Conservation (phyloP, 768 basidiomycete species). For the Tulasnella sp. region DNA sequence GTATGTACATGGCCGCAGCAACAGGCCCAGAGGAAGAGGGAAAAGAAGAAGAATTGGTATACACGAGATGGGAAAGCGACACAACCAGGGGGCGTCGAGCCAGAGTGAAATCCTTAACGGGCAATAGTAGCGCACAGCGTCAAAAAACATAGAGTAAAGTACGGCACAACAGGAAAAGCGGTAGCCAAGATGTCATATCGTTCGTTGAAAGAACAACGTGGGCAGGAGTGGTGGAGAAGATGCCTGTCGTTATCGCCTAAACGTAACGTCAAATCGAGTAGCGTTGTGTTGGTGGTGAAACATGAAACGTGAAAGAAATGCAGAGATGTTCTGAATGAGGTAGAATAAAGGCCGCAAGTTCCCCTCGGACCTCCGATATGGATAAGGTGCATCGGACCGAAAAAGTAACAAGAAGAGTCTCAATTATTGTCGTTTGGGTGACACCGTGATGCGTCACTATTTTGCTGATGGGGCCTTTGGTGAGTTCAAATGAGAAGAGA, state of each 20-base stretch:
- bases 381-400: not conserved
- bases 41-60: not conserved
- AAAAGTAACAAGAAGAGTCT: not conserved
- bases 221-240: not conserved
- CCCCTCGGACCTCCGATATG: not conserved
- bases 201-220: not conserved
- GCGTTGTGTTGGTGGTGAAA: not conserved
- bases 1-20: not conserved
- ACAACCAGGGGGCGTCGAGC: not conserved
- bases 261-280: not conserved
- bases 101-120: not conserved
- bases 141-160: constrained; percentile 1
- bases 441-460: not conserved
- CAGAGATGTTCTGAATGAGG: not conserved
- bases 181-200: not conserved
- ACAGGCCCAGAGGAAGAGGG: not conserved
- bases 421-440: not conserved
- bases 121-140: not conserved
- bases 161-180: not conserved
- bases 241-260: not conserved
- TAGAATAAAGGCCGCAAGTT: not conserved
- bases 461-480: not conserved
- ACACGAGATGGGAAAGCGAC: not conserved
- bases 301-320: not conserved
- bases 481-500: not conserved